A percentile compares a stretch with the other conserved stretches of the same genome.
phyloP scores from a whole-genome alignment of 2,329 filamentous ascomycete species.

The Aspergillus melleus region DNA sequence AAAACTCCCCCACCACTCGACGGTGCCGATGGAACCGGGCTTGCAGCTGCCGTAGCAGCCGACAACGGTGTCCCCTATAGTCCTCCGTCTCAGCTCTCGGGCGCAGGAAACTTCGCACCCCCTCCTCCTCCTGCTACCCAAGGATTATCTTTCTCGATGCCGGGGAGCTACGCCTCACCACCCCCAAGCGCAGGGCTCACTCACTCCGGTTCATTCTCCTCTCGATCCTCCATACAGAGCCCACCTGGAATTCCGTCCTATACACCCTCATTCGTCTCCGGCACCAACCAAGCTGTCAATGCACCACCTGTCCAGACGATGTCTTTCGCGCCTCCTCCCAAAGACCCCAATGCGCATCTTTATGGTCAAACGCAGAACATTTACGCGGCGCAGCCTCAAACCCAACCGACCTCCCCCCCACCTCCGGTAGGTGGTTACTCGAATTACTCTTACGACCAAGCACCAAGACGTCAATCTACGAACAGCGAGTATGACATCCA shows the following conservation, averaged over 20 bases:
- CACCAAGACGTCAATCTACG: slow-evolving; percentile 20
- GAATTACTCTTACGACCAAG: slow-evolving; percentile 44
- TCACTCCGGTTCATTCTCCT: slow-evolving; percentile 26
- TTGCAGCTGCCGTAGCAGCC: slow-evolving; percentile 42
- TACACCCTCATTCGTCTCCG: slow-evolving; percentile 22
- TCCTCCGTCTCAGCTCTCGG: slow-evolving; percentile 27
- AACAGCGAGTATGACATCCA: slow-evolving; percentile 45
- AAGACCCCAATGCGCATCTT: slow-evolving; percentile 37
- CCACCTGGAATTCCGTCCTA: slow-evolving; percentile 31
- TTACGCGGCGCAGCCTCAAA: slow-evolving; percentile 21
- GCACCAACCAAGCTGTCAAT: slow-evolving; percentile 4
- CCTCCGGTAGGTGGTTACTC: slow-evolving; percentile 39
- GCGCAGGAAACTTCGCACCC: slow-evolving; percentile 21
- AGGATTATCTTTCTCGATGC: slow-evolving; percentile 23
- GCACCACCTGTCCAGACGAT: slow-evolving; percentile 20
- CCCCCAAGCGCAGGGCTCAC: slow-evolving; percentile 37
- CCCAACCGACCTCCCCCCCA: slow-evolving; percentile 17
- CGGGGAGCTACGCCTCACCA: slow-evolving; percentile 34
- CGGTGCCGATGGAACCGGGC: slow-evolving; percentile 49
- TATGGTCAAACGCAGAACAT: slow-evolving; percentile 32
- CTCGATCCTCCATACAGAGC: slow-evolving; percentile 24
- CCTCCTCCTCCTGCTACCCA: slow-evolving; percentile 22
- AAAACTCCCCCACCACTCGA: slow-evolving; percentile 65
- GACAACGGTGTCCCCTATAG: slow-evolving; percentile 38
- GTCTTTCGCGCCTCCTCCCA: slow-evolving; percentile 34